Evolutionary conservation across 768 basidiomycete genomes (phyloP).

Genomic region (Lentinula aciculospora): DNA sequence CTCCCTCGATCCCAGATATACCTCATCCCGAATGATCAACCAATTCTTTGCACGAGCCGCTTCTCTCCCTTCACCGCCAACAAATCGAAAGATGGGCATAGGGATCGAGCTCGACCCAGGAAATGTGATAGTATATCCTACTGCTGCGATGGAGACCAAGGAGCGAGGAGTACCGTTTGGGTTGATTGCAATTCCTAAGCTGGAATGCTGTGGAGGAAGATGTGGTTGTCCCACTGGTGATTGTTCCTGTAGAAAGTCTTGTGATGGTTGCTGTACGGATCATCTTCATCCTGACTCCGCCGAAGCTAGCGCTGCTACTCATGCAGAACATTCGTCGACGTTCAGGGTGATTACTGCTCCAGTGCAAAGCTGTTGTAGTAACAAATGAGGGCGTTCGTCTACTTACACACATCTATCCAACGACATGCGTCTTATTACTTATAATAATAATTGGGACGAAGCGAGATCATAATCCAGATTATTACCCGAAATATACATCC

Average conservation of each 20-base stretch:
- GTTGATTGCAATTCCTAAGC: conserved; percentile 52
- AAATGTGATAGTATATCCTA: conserved; percentile 44
- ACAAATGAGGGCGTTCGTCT: background rate
- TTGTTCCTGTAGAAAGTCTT: conserved; percentile 55
- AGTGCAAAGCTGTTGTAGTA: background rate
- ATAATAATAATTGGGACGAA: background rate
- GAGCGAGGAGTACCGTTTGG: conserved; percentile 39
- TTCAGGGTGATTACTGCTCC: background rate
- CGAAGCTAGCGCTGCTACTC: background rate
- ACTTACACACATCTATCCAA: background rate
- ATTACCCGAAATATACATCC: too few species aligned
- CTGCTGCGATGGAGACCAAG: conserved; percentile 26
- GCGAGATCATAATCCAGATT: too few species aligned
- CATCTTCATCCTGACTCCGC: conserved; percentile 13
- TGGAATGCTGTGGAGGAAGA: conserved; percentile 60
- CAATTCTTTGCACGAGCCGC: conserved; percentile 65
- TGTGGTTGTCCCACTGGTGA: conserved; percentile 50
- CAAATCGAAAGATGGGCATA: conserved; percentile 30
- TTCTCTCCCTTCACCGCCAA: conserved; percentile 57
- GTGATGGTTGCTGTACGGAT: conserved; percentile 47
- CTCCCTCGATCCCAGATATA: background rate
- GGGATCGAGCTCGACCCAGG: conserved; percentile 42
- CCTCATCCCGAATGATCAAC: conserved; percentile 35
- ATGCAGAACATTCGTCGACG: background rate
- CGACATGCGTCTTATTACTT: background rate